Base-by-base conservation (phyloP, 768 basidiomycete genomes). In the Mycena chlorophos region DNA sequence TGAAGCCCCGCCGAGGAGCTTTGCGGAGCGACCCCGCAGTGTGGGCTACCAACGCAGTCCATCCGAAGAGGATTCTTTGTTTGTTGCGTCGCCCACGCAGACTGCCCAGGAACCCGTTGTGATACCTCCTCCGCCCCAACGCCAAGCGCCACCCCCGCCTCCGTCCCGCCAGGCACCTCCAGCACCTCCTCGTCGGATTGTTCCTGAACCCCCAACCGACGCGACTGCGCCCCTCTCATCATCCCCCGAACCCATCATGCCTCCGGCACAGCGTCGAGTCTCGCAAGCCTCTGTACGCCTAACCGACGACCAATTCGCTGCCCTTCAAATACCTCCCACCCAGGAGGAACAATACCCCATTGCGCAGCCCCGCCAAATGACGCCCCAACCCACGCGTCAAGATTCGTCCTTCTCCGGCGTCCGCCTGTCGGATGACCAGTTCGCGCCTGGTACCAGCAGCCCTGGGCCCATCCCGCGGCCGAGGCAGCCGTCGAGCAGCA, bases 271-370 rank as follows among this genome's bases (percentile, higher is more conserved):
- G 23, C 52, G 56, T 22, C 28, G 43, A 51, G 43, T 49, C 22
- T 60, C 57, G 1, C 59, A 49, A 23, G 52, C 56, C 20, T 60
- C 59, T 29, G 52, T 57, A 19, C 60, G 56, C 46, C 42, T 55
- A 23, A 40, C n/a, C 6, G 54, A 62, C 48, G 54, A 62, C n/a
- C 60, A 62, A 29, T 62, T 57, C 38, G 49, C 52, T 19, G 45
- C 20, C 13, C 45, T 25, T 25, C 45, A 46, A 14, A 34, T 17
- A 8, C 31, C 31, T 8, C 45, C 45, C 22, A 27, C 26, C 13
- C 22, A 19, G 5, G 45, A 46, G 13, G 45, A 46, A 13, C 45
- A 46, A 25, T 46, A 25, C 45, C 45, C 45, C 12, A 13, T 28
- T 5, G 45, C 45, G 8, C 45, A 46, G 22, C 45, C 45, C 5